Evolutionary conservation across 2,329 filamentous ascomycete species (phyloP).

Genomic region (Aspergillus phoenicis): DNA sequence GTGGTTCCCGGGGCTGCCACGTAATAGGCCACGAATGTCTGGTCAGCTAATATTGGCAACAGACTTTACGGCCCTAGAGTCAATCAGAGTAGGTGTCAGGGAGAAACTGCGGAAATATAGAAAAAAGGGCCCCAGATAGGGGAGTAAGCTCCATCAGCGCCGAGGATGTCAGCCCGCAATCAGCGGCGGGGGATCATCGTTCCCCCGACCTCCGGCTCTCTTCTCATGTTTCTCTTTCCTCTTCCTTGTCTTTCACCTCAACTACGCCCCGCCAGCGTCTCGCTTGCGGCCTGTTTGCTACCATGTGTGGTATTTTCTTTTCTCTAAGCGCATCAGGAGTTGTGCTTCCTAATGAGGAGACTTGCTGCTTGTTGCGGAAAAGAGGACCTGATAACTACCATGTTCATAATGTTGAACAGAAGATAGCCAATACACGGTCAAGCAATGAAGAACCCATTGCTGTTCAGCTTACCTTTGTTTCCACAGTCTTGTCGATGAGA

Average conservation of each 20-base stretch:
- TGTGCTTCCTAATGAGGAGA: constrained; percentile 37
- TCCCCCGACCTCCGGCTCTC: constrained; percentile 31
- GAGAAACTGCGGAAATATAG: not conserved
- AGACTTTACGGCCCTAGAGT: not conserved
- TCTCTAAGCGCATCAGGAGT: constrained; percentile 43
- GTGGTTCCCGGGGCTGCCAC: constrained; percentile 10
- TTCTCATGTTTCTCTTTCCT: constrained; percentile 14
- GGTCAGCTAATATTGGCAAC: not conserved
- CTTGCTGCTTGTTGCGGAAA: constrained; percentile 37
- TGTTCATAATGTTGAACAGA: constrained; percentile 32
- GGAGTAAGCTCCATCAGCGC: constrained; percentile 43
- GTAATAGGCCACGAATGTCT: constrained; percentile 1
- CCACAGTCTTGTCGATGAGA: constrained; percentile 88
- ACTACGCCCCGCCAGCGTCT: not conserved
- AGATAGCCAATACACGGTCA: constrained; percentile 17
- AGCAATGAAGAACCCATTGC: constrained; percentile 23
- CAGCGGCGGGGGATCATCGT: constrained; percentile 35
- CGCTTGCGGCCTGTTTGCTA: constrained; percentile 16
- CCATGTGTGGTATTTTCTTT: constrained; percentile 57
- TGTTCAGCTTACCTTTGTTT: constrained; percentile 65
- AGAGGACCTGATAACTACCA: constrained; percentile 50
- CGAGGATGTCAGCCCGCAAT: constrained; percentile 53
- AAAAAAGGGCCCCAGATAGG: not conserved
- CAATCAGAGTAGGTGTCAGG: not conserved
- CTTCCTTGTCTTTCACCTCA: not conserved